A percentile compares a stretch with the other conserved stretches of the same genome.
Evolutionary conservation across 1,284 basidiomycete species (phyloP).

Genomic region (Grifola frondosa): DNA sequence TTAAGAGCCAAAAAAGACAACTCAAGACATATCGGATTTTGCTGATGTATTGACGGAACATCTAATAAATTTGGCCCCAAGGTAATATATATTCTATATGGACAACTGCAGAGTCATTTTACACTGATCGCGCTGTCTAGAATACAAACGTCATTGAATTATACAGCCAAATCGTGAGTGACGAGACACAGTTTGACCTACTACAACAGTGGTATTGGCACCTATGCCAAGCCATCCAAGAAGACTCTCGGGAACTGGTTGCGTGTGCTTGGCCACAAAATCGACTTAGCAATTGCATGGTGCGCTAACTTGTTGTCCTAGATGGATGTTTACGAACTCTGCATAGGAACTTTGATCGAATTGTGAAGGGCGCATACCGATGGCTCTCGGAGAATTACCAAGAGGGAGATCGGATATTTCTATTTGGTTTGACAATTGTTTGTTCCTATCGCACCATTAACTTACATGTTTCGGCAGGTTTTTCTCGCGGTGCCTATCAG

Average conservation of each 20-base stretch:
- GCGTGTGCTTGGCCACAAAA: slow-evolving; percentile 12
- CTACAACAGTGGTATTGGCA: slow-evolving; percentile 38
- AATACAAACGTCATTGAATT: slow-evolving; percentile 10
- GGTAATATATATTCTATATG: slow-evolving; percentile 16
- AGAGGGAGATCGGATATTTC: slow-evolving; percentile 34
- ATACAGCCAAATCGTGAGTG: slow-evolving; percentile 22
- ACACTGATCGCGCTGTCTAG: background rate
- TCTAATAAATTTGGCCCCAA: slow-evolving; percentile 34
- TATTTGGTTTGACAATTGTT: slow-evolving; percentile 33
- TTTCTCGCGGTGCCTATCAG: slow-evolving; percentile 42
- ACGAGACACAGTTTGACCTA: slow-evolving; percentile 26
- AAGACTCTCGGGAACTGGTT: slow-evolving; percentile 20
- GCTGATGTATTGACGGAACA: slow-evolving; percentile 40
- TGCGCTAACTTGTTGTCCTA: slow-evolving; percentile 7
- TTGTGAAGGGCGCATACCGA: slow-evolving; percentile 36
- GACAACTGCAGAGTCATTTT: background rate
- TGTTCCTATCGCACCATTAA: background rate
- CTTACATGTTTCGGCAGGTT: slow-evolving; percentile 28
- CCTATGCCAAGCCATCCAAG: slow-evolving; percentile 30
- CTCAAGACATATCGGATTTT: too few species aligned
- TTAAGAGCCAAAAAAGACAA: too few species aligned
- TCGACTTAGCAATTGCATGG: slow-evolving; percentile 33
- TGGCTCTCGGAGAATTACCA: slow-evolving; percentile 41
- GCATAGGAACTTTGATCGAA: slow-evolving; percentile 27
- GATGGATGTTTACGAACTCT: background rate